Conservation (phyloP, 2,329 filamentous ascomycete species). For the Hymenoscyphus fraxineus region DNA sequence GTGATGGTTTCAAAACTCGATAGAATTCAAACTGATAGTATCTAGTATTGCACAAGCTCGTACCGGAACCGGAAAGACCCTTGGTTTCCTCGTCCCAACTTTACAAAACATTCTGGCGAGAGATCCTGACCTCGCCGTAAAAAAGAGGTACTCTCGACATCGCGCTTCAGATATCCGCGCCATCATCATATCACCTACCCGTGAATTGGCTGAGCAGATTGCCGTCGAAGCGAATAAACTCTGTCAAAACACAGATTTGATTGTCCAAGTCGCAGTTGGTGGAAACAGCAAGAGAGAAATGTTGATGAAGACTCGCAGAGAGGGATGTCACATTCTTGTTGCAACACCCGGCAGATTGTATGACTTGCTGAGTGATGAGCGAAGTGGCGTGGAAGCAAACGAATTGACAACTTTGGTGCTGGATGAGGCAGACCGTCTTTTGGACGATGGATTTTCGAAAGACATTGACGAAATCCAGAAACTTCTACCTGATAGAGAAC, state of each 20-base stretch:
- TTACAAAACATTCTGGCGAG: conserved; percentile 76
- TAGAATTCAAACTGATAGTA: conserved; percentile 13
- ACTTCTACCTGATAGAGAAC: conserved; percentile 57
- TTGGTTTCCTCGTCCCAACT: conserved; percentile 86
- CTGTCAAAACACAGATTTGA: conserved; percentile 32
- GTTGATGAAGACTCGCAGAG: conserved; percentile 39
- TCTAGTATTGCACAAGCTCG: conserved; percentile 84
- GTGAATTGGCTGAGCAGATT: conserved; percentile 79
- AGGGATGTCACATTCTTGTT: conserved; percentile 87
- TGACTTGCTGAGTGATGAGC: conserved; percentile 65
- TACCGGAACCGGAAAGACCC: conserved; percentile 94
- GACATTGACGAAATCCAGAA: conserved; percentile 60
- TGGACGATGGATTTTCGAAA: conserved; percentile 80
- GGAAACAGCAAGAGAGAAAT: conserved; percentile 68
- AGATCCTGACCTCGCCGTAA: conserved; percentile 47
- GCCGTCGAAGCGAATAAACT: conserved; percentile 64
- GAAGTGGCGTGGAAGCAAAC: conserved; percentile 35
- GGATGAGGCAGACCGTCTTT: conserved; percentile 96
- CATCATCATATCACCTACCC: conserved; percentile 74
- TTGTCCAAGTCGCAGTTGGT: conserved; percentile 77
- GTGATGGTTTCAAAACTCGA: neutral
- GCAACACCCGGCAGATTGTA: conserved; percentile 85
- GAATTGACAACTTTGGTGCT: conserved; percentile 88
- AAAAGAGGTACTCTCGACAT: conserved; percentile 34
- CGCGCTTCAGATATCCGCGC: conserved; percentile 61